Percentiles rank a stretch among this genome's conserved stretches.
phyloP scores from a whole-genome alignment of 352 stramenopile species.

The Pythium oligandrum region DNA sequence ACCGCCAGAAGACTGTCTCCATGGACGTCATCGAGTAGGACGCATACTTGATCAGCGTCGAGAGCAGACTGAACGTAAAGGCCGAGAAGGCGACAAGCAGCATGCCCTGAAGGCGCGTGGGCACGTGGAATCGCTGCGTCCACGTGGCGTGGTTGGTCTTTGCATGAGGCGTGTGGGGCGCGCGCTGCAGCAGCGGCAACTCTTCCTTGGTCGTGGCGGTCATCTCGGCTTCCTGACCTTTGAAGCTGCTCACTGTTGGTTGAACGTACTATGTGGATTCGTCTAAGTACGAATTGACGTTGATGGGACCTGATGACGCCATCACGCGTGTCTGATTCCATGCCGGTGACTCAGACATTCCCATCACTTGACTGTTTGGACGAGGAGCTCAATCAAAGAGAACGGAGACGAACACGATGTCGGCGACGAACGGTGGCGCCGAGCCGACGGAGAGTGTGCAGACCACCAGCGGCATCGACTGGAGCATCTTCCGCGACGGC shows the following conservation, averaged over 20 bases:
- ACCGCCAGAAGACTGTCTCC: constrained; percentile 68
- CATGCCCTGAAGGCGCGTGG: constrained; percentile 20
- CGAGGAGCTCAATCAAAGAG: too few species aligned
- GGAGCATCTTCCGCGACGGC: constrained; percentile 63
- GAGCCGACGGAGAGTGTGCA: constrained; percentile 7
- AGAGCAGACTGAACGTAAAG: constrained; percentile 55
- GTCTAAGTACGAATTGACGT: too few species aligned
- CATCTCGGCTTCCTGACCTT: too few species aligned
- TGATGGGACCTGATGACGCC: too few species aligned
- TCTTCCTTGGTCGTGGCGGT: constrained; percentile 4
- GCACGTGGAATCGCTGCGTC: background rate
- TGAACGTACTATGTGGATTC: too few species aligned
- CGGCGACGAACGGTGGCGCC: background rate
- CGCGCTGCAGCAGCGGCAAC: constrained; percentile 1
- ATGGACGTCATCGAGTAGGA: constrained; percentile 45
- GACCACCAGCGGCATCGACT: constrained; percentile 48
- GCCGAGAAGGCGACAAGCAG: constrained; percentile 46
- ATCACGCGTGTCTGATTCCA: too few species aligned
- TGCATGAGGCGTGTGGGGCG: too few species aligned
- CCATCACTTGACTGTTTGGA: too few species aligned
- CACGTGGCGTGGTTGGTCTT: background rate
- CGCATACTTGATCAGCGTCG: constrained; percentile 51
- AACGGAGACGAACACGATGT: background rate
- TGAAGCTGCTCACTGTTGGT: too few species aligned
- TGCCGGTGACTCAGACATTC: too few species aligned